Conservation (phyloP, 2,329 filamentous ascomycete species). For the Penicillium sp. region DNA sequence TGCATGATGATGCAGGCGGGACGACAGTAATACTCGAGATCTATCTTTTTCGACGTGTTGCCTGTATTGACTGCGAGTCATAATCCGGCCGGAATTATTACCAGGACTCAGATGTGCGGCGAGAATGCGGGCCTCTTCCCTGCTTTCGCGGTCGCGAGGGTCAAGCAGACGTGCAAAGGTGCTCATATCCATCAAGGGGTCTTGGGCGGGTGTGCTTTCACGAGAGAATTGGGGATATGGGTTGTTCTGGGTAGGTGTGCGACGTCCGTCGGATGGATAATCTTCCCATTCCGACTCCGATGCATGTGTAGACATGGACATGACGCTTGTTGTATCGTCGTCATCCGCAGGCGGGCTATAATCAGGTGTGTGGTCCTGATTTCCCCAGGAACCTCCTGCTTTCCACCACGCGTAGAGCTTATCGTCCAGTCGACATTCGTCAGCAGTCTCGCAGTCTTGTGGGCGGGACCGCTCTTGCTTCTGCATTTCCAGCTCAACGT, state of each 20-base stretch:
- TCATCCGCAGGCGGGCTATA: slow-evolving; percentile 62
- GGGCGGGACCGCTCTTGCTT: slow-evolving; percentile 55
- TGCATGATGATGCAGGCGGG: slow-evolving; percentile 35
- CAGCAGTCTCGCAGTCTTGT: slow-evolving; percentile 44
- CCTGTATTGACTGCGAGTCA: slow-evolving; percentile 80
- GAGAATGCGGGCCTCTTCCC: slow-evolving; percentile 76
- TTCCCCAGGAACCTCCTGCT: slow-evolving; percentile 80
- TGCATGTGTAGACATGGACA: slow-evolving; percentile 63
- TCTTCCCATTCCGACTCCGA: slow-evolving; percentile 54
- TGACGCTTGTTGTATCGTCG: slow-evolving; percentile 76
- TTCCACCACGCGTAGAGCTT: slow-evolving; percentile 85
- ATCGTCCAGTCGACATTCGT: slow-evolving; percentile 69
- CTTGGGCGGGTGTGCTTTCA: slow-evolving; percentile 57
- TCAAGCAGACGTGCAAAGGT: slow-evolving; percentile 80
- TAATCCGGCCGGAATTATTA: slow-evolving; percentile 53
- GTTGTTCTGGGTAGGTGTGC: slow-evolving; percentile 72
- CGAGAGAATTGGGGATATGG: slow-evolving; percentile 50
- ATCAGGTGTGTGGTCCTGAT: slow-evolving; percentile 76
- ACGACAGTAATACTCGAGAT: slow-evolving; percentile 64
- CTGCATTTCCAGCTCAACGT: slow-evolving; percentile 79
- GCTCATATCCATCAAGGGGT: slow-evolving; percentile 64
- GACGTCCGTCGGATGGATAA: slow-evolving; percentile 50
- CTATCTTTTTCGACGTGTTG: slow-evolving; percentile 69
- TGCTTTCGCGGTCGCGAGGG: slow-evolving; percentile 74
- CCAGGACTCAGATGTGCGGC: slow-evolving; percentile 72